Conservation (phyloP, 2,329 filamentous ascomycete genomes). For the Pseudopyricularia javanii region DNA sequence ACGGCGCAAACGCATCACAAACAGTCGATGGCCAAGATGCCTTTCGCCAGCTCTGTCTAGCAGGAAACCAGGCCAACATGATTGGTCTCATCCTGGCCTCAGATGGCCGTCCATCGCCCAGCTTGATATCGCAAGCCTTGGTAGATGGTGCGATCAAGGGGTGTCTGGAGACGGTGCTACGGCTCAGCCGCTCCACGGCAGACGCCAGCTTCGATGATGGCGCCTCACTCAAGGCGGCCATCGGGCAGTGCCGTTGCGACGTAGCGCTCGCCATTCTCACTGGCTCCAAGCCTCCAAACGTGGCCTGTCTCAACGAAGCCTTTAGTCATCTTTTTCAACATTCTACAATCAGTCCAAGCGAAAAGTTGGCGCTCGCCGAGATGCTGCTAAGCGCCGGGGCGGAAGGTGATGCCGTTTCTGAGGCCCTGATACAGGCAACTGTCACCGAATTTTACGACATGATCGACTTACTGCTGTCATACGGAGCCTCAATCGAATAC, state of each 20-base stretch:
- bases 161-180: conserved; percentile 35
- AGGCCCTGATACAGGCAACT: conserved; percentile 34
- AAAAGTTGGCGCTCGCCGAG: conserved; percentile 40
- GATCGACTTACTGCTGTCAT: conserved; percentile 36
- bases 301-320: conserved; percentile 33
- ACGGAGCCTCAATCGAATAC: conserved; percentile 43
- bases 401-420: conserved; percentile 33
- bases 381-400: conserved; percentile 46
- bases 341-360: conserved; percentile 30
- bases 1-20: conserved; percentile 36
- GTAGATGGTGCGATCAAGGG: conserved; percentile 36
- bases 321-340: conserved; percentile 34
- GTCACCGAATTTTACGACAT: conserved; percentile 39
- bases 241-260: conserved; percentile 36
- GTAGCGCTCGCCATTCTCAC: conserved; percentile 42
- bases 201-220: conserved; percentile 39
- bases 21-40: conserved; percentile 38
- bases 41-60: conserved; percentile 36
- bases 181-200: conserved; percentile 37
- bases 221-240: conserved; percentile 37
- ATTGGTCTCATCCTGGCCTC: conserved; percentile 36
- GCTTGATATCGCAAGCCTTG: conserved; percentile 35
- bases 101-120: conserved; percentile 28
- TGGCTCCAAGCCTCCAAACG: conserved; percentile 37
- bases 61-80: conserved; percentile 31